Evolutionary conservation across 2,329 filamentous ascomycete genomes (phyloP).

Genomic region (Aureobasidium vineae): DNA sequence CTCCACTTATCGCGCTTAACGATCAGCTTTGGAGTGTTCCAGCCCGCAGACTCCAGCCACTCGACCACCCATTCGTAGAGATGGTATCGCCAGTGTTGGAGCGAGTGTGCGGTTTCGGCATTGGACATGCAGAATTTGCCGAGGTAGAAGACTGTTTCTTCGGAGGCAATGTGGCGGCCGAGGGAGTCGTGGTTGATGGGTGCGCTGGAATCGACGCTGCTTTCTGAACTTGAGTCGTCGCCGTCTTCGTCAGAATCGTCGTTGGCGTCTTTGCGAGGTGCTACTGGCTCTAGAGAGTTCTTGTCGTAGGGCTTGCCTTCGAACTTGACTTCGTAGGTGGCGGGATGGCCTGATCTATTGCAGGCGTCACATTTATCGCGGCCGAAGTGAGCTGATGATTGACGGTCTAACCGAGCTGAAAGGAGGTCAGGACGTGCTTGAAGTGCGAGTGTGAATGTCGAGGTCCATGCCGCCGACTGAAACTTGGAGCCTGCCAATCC

Average conservation of each 20-base stretch:
- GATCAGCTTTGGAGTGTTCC: conserved; percentile 58
- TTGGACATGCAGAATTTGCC: conserved; percentile 61
- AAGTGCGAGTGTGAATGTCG: conserved; percentile 64
- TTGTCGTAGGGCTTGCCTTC: conserved; percentile 64
- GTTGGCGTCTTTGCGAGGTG: conserved; percentile 21
- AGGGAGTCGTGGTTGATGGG: conserved; percentile 49
- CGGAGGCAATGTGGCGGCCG: conserved; percentile 48
- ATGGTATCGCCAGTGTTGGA: conserved; percentile 73
- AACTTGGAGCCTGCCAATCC: conserved; percentile 70
- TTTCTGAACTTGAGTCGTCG: conserved; percentile 43
- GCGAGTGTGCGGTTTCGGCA: conserved; percentile 66
- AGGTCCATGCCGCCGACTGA: conserved; percentile 67
- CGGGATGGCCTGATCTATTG: conserved; percentile 66
- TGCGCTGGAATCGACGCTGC: conserved; percentile 36
- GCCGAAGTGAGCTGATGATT: conserved; percentile 38
- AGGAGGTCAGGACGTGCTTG: conserved; percentile 64
- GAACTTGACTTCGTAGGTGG: conserved; percentile 63
- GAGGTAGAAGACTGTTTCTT: conserved; percentile 51
- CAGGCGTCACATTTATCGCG: conserved; percentile 65
- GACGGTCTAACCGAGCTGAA: conserved; percentile 46
- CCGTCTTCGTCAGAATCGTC: conserved; percentile 44
- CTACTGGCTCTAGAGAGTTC: conserved; percentile 63
- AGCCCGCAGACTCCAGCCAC: conserved; percentile 58
- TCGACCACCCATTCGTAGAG: conserved; percentile 70
- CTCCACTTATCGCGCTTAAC: conserved; percentile 62